Conservation (phyloP, 257 asterid genomes). For the Solanum infundibuliforme region DNA sequence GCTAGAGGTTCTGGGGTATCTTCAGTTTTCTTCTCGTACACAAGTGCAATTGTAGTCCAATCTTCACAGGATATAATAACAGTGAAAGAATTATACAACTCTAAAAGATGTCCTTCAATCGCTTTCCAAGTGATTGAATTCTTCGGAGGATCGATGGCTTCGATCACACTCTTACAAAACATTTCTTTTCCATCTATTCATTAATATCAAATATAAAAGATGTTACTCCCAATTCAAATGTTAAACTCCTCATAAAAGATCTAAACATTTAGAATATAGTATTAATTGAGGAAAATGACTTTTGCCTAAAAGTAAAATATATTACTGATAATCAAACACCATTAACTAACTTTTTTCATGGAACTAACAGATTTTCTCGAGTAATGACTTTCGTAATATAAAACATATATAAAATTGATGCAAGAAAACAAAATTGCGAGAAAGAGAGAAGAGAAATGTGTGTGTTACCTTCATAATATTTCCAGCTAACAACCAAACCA, state of each 20-base stretch:
- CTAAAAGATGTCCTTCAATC: neutral
- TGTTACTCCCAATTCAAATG: neutral
- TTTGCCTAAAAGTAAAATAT: too few species aligned
- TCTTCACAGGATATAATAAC: neutral
- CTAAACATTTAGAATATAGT: too few species aligned
- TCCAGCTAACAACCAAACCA: neutral
- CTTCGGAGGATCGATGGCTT: neutral
- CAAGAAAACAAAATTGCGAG: neutral
- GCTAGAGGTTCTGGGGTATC: neutral
- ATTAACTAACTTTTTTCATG: neutral
- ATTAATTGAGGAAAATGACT: too few species aligned
- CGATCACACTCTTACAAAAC: neutral
- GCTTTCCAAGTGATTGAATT: neutral
- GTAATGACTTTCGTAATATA: too few species aligned
- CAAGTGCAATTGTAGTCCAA: neutral
- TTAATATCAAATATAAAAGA: neutral
- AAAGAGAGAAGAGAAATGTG: neutral
- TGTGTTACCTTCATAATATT: neutral
- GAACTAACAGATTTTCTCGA: neutral
- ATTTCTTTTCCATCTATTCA: neutral
- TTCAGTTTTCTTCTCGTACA: neutral
- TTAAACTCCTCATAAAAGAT: too few species aligned
- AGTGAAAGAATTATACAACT: neutral
- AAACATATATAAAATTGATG: neutral
- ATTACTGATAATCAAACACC: neutral